Conservation (phyloP, 768 basidiomycete genomes). For the Rhodotorula kratochvilovae region DNA sequence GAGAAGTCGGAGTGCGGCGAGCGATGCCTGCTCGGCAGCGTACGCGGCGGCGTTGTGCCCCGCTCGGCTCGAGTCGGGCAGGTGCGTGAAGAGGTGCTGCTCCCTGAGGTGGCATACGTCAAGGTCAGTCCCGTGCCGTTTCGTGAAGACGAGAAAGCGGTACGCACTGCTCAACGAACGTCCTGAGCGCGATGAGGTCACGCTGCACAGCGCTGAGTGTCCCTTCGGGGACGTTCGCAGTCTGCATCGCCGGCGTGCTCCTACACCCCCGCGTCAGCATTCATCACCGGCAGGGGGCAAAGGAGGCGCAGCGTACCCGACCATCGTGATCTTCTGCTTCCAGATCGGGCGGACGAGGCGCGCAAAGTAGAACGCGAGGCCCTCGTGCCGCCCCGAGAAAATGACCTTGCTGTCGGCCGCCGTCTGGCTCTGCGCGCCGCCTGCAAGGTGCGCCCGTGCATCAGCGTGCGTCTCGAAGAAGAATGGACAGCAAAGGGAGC, state of each 20-base stretch:
- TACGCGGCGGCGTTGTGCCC: constrained; percentile 16
- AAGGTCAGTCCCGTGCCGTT: too few relatives aligned
- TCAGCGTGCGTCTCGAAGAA: too few relatives aligned
- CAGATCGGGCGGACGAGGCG: constrained; percentile 80
- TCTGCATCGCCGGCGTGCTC: constrained; percentile 6
- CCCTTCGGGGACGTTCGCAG: constrained; percentile 59
- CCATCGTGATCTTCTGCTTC: constrained; percentile 67
- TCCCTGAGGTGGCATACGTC: constrained; percentile 54
- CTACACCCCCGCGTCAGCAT: too few relatives aligned
- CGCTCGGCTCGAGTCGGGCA: constrained; percentile 24
- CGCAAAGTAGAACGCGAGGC: constrained; percentile 78
- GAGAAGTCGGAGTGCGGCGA: constrained; percentile 56
- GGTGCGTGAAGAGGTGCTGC: constrained; percentile 52
- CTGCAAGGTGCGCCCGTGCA: not conserved
- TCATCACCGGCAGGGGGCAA: constrained; percentile 53
- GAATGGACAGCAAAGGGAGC: too few relatives aligned
- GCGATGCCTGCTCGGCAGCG: constrained; percentile 72
- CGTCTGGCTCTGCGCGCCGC: constrained; percentile 1
- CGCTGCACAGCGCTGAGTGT: constrained; percentile 67
- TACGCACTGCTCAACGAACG: constrained; percentile 37
- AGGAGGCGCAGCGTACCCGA: constrained; percentile 37
- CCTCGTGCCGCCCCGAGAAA: constrained; percentile 84
- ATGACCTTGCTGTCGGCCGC: constrained; percentile 47
- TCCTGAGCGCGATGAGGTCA: constrained; percentile 68
- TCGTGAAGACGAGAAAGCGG: not conserved